Percentiles rank a stretch among this genome's conserved stretches.
These are phyloP conservation scores for Trifolium repens DNA, from an alignment of 306 rosid genomes.

Conservation along the genomic window DNA sequence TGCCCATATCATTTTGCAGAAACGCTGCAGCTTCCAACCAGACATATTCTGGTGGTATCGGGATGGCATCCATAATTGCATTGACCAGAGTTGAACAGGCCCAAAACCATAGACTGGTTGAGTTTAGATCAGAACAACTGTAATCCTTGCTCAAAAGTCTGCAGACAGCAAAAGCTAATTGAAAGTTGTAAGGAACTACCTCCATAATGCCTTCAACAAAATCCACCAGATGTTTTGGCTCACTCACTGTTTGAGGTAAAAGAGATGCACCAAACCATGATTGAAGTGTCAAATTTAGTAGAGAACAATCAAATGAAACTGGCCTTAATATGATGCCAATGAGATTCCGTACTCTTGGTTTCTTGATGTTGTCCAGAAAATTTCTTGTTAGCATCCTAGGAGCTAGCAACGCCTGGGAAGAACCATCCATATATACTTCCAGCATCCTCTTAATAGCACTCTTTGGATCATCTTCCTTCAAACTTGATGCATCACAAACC, in stretches of 20 bases:
- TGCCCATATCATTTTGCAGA: constrained; percentile 58
- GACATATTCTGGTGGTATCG: constrained; percentile 78
- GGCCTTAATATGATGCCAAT: constrained; percentile 60
- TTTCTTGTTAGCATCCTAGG: constrained; percentile 67
- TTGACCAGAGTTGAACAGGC: constrained; percentile 76
- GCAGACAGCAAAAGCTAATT: constrained; percentile 68
- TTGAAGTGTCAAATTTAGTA: constrained; percentile 70
- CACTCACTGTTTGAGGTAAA: constrained; percentile 56
- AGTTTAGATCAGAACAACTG: constrained; percentile 45
- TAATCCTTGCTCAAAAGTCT: constrained; percentile 55
- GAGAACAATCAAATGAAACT: constrained; percentile 65
- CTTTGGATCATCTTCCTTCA: constrained; percentile 54
- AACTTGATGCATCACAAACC: constrained; percentile 59
- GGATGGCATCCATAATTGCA: constrained; percentile 73
- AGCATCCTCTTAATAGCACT: constrained; percentile 64
- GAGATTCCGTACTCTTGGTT: constrained; percentile 75
- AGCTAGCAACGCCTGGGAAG: constrained; percentile 44
- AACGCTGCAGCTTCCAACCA: constrained; percentile 84
- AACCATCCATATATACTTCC: constrained; percentile 57
- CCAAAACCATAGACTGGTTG: constrained; percentile 75
- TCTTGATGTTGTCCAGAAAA: constrained; percentile 66
- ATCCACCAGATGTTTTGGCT: constrained; percentile 77
- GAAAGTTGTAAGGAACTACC: constrained; percentile 74
- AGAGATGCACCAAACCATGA: constrained; percentile 83
- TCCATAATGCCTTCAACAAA: constrained; percentile 81